phyloP scores from a whole-genome alignment of 2,329 filamentous ascomycete genomes.

The Ceratocystis harringtonii region DNA sequence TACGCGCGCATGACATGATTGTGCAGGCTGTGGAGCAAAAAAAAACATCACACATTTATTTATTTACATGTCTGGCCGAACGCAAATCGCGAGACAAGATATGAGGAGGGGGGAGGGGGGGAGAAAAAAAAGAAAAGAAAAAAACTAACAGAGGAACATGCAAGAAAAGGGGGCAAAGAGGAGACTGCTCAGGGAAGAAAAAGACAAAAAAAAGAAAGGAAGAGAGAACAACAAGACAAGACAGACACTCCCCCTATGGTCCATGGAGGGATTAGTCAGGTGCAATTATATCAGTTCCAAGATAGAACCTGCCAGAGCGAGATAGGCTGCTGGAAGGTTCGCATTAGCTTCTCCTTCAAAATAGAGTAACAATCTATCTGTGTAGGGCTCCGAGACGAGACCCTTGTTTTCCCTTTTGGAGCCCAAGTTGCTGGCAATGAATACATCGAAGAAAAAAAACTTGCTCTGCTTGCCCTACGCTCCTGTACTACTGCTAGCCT shows the following conservation, averaged over 20 bases:
- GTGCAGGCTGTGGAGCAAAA: neutral
- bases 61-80: neutral
- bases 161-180: neutral
- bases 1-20: constrained; percentile 1
- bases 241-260: neutral
- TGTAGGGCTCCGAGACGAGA: neutral
- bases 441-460: neutral
- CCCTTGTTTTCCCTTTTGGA: neutral
- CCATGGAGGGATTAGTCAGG: neutral
- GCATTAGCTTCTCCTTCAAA: no score
- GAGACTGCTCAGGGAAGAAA: neutral
- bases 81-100: neutral
- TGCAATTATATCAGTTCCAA: neutral
- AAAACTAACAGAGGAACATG: neutral
- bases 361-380: neutral
- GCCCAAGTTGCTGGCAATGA: neutral
- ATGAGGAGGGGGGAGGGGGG: neutral
- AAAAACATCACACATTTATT: neutral
- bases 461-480: neutral
- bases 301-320: neutral
- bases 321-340: neutral
- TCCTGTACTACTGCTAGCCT: neutral
- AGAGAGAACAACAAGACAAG: neutral
- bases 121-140: neutral
- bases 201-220: neutral